A percentile compares a stretch with the other conserved stretches of the same genome.
phyloP scores from a whole-genome alignment of 2,329 filamentous ascomycete species.

The Colletotrichum sp. region DNA sequence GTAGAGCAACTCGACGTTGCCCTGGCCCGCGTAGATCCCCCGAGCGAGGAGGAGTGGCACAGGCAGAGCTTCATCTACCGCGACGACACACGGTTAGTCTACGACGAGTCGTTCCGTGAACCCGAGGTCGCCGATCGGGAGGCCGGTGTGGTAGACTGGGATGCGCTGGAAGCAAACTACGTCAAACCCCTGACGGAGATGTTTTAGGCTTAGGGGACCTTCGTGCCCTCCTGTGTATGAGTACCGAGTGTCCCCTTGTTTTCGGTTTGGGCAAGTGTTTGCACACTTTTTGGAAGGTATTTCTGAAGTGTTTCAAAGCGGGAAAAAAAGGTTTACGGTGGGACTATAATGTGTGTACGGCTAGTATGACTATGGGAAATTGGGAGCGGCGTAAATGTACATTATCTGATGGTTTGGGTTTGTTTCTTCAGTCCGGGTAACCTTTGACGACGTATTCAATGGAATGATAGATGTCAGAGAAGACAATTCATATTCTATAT shows the following conservation, averaged over 20 bases:
- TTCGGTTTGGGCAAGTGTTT: neutral
- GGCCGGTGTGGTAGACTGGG: conserved; percentile 20
- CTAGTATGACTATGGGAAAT: neutral
- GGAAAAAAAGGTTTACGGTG: neutral
- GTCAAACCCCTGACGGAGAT: neutral
- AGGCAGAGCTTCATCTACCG: conserved; percentile 20
- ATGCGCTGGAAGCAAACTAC: conserved; percentile 23
- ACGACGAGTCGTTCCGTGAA: conserved; percentile 8
- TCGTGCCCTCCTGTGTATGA: neutral
- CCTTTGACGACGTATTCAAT: neutral
- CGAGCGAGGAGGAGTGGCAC: conserved; percentile 19
- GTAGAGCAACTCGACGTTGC: conserved; percentile 20
- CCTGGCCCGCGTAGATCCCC: conserved; percentile 5
- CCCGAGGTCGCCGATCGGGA: conserved; percentile 9
- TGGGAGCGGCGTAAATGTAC: neutral
- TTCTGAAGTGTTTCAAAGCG: neutral
- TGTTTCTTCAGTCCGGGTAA: neutral
- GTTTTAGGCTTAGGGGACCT: neutral
- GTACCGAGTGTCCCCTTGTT: neutral
- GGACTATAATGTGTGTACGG: neutral
- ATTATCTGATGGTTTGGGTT: neutral
- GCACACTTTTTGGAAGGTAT: neutral
- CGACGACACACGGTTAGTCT: conserved; percentile 12
- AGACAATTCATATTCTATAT: neutral
- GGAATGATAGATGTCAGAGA: neutral